Evolutionary conservation across 139 green algal species (phyloP).

Genomic region (Picochlorum sp.): DNA sequence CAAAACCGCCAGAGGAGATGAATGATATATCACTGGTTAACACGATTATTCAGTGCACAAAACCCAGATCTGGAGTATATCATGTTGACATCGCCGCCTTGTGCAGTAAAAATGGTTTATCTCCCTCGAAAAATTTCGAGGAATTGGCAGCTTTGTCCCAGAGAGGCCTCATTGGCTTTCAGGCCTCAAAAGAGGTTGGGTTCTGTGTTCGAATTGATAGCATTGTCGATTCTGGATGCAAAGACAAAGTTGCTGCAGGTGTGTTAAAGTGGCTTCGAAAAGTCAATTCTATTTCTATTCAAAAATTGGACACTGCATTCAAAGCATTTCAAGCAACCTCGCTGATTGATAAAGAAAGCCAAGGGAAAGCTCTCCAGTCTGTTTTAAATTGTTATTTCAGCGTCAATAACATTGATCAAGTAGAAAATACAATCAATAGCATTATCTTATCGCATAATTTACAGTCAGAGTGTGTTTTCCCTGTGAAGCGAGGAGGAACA

Average conservation of each 20-base stretch:
- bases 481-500: constrained; percentile 9
- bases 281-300: neutral
- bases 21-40: constrained; percentile 12
- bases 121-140: constrained; percentile 8
- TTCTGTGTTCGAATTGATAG: constrained; percentile 32
- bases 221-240: constrained; percentile 8
- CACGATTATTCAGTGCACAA: constrained; percentile 17
- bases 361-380: no score
- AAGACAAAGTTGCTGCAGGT: constrained; percentile 27
- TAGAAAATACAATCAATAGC: constrained; percentile 1
- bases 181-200: constrained; percentile 34
- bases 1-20: constrained; percentile 17
- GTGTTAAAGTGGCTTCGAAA: constrained; percentile 23
- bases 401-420: no score
- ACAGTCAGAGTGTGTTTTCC: constrained; percentile 23
- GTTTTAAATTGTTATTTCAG: no score
- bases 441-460: constrained; percentile 9
- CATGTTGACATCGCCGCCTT: constrained; percentile 12
- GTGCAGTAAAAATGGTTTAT: neutral
- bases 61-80: constrained; percentile 29
- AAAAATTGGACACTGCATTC: no score
- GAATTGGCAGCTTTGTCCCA: constrained; percentile 46
- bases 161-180: constrained; percentile 47
- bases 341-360: no score
- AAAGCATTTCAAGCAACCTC: no score